Base-by-base conservation (phyloP, 306 rosid genomes). In the Quercus suber region DNA sequence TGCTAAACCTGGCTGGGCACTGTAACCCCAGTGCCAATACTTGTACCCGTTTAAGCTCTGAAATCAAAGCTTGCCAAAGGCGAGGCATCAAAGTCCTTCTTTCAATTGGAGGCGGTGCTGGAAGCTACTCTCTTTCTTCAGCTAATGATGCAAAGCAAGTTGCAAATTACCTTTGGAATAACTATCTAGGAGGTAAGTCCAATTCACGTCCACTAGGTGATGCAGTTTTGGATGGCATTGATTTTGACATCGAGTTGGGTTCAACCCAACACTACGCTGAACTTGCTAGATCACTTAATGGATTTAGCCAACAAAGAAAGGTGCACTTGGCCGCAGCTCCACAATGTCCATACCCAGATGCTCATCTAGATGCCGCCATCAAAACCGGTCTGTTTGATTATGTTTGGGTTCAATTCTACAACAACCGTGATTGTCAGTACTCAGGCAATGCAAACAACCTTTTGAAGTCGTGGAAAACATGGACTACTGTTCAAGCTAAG, bases 401-500 rank as follows among this genome's bases (percentile, higher is more conserved):
- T 17, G 92, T 91, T 10, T 91, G 93, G 93, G 93, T 92, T 43
- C 97, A 92, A 76, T 92, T 92, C 82, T 92, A 88, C 79, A 92
- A 92, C 86, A 92, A 92, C 63, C 78, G 84, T 53, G 73, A 18
- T 0, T 91, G 98, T 68, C 88, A 85, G 2, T 93, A 83, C 25
- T 67, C 59, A 41, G 87, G 86, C 0, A 81, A 87, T 63, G 61
- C 55, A 17, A 21, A 78, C 65, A 84, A 79, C 28, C 88, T 93
- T 8, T 13, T 81, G 5, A 81, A 9, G 6, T 58, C 94, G 0
- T 93, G 92, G 94, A 88, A 80, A 10, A 90, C 84, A 20, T 93
- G 98, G 94, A 80, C 85, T 10, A 4, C 80, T 1, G 80, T 75
- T 65, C 81, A 79, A 1, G 92, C 83, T 5, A 56, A 61, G 5